These are phyloP conservation scores for Fusarium agapanthi DNA, from an alignment of 2,329 filamentous ascomycete species.

Conservation along the genomic window DNA sequence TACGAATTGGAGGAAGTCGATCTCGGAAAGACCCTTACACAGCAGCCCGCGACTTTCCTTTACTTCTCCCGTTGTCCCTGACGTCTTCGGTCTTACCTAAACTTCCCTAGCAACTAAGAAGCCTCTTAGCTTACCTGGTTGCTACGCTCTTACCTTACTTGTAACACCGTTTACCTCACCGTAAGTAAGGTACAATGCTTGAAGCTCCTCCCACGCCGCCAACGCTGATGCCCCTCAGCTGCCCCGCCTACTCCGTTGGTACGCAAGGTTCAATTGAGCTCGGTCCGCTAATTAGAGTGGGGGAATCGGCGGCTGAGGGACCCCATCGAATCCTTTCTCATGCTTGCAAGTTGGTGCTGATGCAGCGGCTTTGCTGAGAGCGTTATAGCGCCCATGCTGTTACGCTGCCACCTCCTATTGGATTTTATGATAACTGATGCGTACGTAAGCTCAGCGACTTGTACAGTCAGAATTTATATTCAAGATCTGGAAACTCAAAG, in stretches of 20 bases:
- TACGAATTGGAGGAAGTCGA: conserved; percentile 29
- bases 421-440: conserved; percentile 10
- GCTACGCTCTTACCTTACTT: conserved; percentile 16
- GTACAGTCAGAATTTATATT: background rate
- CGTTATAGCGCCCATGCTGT: conserved; percentile 33
- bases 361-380: conserved; percentile 21
- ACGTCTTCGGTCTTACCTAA: conserved; percentile 6
- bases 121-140: conserved; percentile 13
- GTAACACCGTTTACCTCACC: conserved; percentile 28
- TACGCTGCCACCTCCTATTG: conserved; percentile 37
- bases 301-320: conserved; percentile 11
- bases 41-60: background rate
- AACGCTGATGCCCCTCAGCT: conserved; percentile 40
- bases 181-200: conserved; percentile 27
- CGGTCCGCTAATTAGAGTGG: conserved; percentile 23
- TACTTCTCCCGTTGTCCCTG: conserved; percentile 18
- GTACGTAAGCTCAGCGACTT: conserved; percentile 21
- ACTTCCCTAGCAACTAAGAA: conserved; percentile 16
- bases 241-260: conserved; percentile 35
- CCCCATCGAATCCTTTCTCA: conserved; percentile 24
- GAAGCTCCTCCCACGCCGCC: conserved; percentile 38
- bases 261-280: conserved; percentile 21
- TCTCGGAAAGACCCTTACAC: conserved; percentile 32
- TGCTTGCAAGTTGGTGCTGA: conserved; percentile 27
- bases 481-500: background rate